Percentiles rank a stretch among this genome's conserved stretches.
Conservation (phyloP, 371 early-diverging fungal genomes). For the Conidiobolus incongruus region DNA sequence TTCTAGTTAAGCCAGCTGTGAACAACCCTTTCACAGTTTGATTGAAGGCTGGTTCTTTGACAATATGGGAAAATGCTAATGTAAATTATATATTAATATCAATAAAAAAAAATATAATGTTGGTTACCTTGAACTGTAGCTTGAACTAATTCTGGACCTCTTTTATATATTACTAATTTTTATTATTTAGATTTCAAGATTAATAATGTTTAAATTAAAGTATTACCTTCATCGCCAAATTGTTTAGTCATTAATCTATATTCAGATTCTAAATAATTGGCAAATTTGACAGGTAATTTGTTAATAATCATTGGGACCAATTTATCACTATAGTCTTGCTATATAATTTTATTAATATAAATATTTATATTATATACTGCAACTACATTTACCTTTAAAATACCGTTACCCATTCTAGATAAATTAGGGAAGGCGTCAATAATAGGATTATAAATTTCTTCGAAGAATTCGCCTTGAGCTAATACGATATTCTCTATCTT, state of each 20-base stretch:
- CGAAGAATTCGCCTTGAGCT: constrained; percentile 52
- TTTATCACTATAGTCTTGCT: neutral
- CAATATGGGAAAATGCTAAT: constrained; percentile 12
- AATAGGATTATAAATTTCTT: constrained; percentile 51
- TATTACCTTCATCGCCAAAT: neutral
- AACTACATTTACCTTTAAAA: constrained; percentile 15
- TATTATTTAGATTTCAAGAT: neutral
- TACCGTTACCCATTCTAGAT: constrained; percentile 25
- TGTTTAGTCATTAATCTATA: neutral
- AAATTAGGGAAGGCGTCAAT: constrained; percentile 59
- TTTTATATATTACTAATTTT: constrained; percentile 3
- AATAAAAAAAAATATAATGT: neutral
- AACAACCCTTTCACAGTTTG: constrained; percentile 83
- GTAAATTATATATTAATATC: neutral
- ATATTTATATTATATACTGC: neutral
- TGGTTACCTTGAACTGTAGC: constrained; percentile 2
- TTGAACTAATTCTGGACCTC: constrained; percentile 1
- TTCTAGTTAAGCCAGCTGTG: constrained; percentile 62
- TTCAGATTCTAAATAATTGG: neutral
- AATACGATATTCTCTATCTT: constrained; percentile 84
- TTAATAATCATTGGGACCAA: neutral
- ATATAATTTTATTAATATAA: neutral
- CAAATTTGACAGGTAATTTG: constrained; percentile 1
- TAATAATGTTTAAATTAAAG: neutral
- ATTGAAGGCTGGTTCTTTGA: constrained; percentile 53